Conservation (phyloP, 2,329 filamentous ascomycete genomes). For the Paramyrothecium sp. region DNA sequence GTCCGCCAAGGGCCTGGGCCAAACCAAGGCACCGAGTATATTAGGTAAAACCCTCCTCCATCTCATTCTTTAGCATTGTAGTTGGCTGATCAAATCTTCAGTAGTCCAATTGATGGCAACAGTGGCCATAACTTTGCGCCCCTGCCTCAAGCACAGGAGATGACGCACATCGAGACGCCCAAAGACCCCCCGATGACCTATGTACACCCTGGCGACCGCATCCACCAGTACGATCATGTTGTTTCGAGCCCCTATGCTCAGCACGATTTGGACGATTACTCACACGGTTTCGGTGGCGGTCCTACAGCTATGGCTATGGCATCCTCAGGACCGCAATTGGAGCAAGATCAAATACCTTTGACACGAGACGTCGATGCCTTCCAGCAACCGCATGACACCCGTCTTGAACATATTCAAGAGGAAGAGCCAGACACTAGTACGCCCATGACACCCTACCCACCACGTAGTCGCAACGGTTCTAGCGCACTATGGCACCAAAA, state of each 20-base stretch:
- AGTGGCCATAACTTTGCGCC: conserved; percentile 23
- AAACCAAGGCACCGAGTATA: conserved; percentile 34
- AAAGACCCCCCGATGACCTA: neutral
- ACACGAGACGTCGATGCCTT: conserved; percentile 44
- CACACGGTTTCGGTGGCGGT: conserved; percentile 4
- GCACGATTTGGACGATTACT: neutral
- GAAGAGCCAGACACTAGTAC: conserved; percentile 19
- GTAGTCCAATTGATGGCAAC: conserved; percentile 4
- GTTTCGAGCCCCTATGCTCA: neutral
- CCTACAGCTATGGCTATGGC: conserved; percentile 14
- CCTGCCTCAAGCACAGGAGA: conserved; percentile 23
- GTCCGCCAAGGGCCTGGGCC: conserved; percentile 40
- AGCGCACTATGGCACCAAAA: conserved; percentile 56
- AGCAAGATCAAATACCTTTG: conserved; percentile 36
- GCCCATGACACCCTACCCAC: conserved; percentile 17
- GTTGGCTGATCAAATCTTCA: neutral
- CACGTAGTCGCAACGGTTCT: conserved; percentile 22
- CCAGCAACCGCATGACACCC: conserved; percentile 23
- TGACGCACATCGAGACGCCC: conserved; percentile 6
- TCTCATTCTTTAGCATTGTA: neutral
- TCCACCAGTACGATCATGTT: neutral
- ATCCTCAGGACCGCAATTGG: conserved; percentile 20
- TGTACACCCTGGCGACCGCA: neutral
- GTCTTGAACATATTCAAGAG: conserved; percentile 34
- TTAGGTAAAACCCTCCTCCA: conserved; percentile 30